These are phyloP conservation scores for Mycogone perniciosa DNA, from an alignment of 2,329 filamentous ascomycete genomes.

Conservation along the genomic window DNA sequence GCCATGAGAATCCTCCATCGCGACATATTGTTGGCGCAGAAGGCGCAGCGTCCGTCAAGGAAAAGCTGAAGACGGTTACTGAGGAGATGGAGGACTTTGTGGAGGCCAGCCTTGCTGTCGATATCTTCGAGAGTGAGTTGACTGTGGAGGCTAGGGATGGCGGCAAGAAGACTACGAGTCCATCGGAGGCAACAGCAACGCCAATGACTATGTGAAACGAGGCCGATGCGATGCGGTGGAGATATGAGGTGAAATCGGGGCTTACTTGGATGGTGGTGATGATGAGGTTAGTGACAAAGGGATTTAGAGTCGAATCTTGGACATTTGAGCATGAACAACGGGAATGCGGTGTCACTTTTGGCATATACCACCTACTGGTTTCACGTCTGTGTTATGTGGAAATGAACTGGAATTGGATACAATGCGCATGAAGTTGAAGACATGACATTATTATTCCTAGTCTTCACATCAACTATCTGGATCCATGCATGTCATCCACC, in stretches of 20 bases:
- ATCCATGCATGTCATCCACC: no score
- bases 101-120: constrained; percentile 78
- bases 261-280: neutral
- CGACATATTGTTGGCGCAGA: constrained; percentile 91
- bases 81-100: constrained; percentile 96
- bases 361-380: no score
- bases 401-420: no score
- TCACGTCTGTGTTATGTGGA: no score
- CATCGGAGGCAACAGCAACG: constrained; percentile 10
- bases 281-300: neutral
- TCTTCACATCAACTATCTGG: no score
- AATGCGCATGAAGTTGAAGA: no score
- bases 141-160: constrained; percentile 45
- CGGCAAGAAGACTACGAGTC: constrained; percentile 23
- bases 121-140: constrained; percentile 59
- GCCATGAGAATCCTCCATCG: constrained; percentile 91
- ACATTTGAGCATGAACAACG: no score
- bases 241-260: neutral
- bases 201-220: neutral
- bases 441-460: no score
- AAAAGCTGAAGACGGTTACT: constrained; percentile 93
- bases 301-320: neutral
- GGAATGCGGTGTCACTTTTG: no score
- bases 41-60: constrained; percentile 79
- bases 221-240: no score